Base-by-base conservation (phyloP, 495 filamentous ascomycete genomes). In the Aspergillus ostianus region DNA sequence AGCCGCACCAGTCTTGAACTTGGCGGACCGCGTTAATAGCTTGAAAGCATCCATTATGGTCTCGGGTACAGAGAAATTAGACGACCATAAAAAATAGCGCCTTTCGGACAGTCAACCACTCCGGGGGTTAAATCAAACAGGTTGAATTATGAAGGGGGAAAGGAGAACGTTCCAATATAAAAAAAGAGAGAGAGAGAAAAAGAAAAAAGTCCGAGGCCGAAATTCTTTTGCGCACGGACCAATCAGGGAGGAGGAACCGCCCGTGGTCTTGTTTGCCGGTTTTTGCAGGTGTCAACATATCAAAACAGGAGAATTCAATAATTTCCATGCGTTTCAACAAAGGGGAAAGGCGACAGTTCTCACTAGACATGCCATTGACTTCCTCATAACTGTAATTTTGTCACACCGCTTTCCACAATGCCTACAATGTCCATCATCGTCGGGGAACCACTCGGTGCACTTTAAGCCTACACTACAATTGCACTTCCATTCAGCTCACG, bases 11-110 rank as follows among this genome's bases (percentile, higher is more conserved):
- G 77, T 68, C 60, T 80, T 82, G 41, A 84, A 64, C 53, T 82
- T 84, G 27, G 79, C 78, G 46, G 81, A 82, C 63, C 82, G 61
- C n/a, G 82, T 78, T 58, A 85, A 69, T 36, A 85, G 65, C 64
- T 73, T 81, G 67, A 85, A 84, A 21, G 74, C 75, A 63, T 85
- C 82, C 82, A 85, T 85, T 19, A 32, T 72, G 15, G 2, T 41
- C 2, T 15, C 36, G 1, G 54, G 46, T 47, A 41, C 18, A 47
- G 8, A 21, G 1, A 3, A 20, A 20, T 49, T 17, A 49, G 47
- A 21, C 19, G 17, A 49, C 47, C 47, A 41, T 41, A 5, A 0
- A 41, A 41, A 5, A 15, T 17, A 4, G 36, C 3, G 36, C 36
- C 10, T 41, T 1, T 8, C 36, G 36, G 15, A 12, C 13, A 17